A percentile compares a stretch with the other conserved stretches of the same genome.
These are phyloP conservation scores for Maudiozyma serrabonitensis DNA, from an alignment of 805 yeast species.

Conservation along the genomic window DNA sequence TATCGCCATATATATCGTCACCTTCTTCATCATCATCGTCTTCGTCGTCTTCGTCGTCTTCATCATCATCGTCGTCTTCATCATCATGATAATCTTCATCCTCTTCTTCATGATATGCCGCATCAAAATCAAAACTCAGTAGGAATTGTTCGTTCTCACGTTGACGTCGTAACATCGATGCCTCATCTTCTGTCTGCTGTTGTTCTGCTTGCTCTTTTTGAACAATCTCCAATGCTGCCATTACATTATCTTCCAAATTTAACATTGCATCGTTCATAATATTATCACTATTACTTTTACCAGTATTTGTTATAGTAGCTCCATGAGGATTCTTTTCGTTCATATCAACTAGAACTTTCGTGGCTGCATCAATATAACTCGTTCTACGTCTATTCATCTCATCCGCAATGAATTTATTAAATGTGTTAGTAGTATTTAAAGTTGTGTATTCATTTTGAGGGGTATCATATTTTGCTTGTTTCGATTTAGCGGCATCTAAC, in stretches of 20 bases:
- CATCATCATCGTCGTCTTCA: slow-evolving; percentile 10
- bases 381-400: slow-evolving; percentile 13
- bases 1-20: neutral
- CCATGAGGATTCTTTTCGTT: neutral
- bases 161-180: neutral
- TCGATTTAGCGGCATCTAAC: neutral
- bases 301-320: neutral
- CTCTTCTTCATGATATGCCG: slow-evolving; percentile 4
- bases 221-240: slow-evolving; percentile 22
- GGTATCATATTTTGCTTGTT: neutral
- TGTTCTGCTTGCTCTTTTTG: slow-evolving; percentile 12
- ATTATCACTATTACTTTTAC: neutral
- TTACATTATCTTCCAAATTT: slow-evolving; percentile 22
- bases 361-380: slow-evolving; percentile 13
- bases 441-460: neutral
- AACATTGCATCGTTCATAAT: slow-evolving; percentile 19
- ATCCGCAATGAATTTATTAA: slow-evolving; percentile 17
- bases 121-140: slow-evolving; percentile 3
- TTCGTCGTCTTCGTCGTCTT: slow-evolving; percentile 5
- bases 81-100: slow-evolving; percentile 9
- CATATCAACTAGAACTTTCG: slow-evolving; percentile 1
- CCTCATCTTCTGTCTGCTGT: slow-evolving; percentile 1
- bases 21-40: slow-evolving; percentile 2
- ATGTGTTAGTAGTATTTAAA: slow-evolving; percentile 14
- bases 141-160: slow-evolving; percentile 3